A percentile compares a stretch with the other conserved stretches of the same genome.
phyloP scores from a whole-genome alignment of 331 rosid genomes.

The Malus hybrid region DNA sequence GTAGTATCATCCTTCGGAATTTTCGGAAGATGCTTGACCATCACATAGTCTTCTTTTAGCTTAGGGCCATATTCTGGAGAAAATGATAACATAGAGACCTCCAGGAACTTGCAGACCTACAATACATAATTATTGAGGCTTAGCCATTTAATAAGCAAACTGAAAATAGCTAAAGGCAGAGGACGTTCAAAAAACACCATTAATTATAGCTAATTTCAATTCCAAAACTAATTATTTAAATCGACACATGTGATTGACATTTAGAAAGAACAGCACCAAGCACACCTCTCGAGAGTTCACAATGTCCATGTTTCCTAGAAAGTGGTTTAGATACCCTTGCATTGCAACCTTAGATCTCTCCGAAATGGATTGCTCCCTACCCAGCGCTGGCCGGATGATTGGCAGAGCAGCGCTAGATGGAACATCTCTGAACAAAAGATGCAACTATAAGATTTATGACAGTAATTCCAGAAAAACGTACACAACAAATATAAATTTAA shows the following conservation, averaged over 20 bases:
- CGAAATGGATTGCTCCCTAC: conserved; percentile 83
- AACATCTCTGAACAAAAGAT: conserved; percentile 76
- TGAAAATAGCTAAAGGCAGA: not conserved
- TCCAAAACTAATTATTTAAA: not conserved
- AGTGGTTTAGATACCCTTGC: conserved; percentile 98
- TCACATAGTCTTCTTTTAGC: conserved; percentile 86
- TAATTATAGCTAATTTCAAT: not conserved
- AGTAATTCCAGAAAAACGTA: conserved; percentile 7
- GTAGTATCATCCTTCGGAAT: conserved; percentile 50
- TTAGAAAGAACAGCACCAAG: conserved; percentile 15
- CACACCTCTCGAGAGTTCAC: conserved; percentile 96
- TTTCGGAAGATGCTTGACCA: conserved; percentile 94
- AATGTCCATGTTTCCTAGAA: conserved; percentile 82
- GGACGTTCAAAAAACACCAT: not conserved
- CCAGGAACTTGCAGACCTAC: conserved; percentile 98
- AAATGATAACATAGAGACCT: conserved; percentile 91
- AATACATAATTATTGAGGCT: conserved; percentile 19
- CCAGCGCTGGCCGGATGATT: conserved; percentile 91
- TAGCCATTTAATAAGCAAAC: not conserved
- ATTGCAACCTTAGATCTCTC: conserved; percentile 90
- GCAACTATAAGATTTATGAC: conserved; percentile 15
- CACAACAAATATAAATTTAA: not conserved
- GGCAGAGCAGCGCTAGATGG: conserved; percentile 98
- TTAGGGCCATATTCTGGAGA: conserved; percentile 94
- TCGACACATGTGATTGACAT: not conserved